Evolutionary conservation across 345 rosid species (phyloP), one percentile per base, ranked within the genome.

Genomic region (Pistacia atlantica): DNA sequence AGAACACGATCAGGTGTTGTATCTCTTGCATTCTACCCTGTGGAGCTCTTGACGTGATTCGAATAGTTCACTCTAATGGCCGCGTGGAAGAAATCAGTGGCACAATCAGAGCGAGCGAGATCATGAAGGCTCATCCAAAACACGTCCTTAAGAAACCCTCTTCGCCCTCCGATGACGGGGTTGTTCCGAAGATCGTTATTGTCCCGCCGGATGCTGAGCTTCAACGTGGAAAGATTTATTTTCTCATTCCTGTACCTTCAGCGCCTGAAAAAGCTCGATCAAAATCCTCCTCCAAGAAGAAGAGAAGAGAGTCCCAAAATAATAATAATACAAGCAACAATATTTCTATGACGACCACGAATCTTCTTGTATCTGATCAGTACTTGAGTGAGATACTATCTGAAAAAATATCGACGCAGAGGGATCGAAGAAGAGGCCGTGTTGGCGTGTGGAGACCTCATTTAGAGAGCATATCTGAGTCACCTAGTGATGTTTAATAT

Each of bases 11-110:
- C 65, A 84, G 97, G 74, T 96, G 99, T 45, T 92, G 98, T 79
- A 93, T 96, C 83, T 89, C 99, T 68, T 96, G 99, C 95, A 96
- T 96, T 81, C 89, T 93, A 25, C 99, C 99, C 5, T 96, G 99
- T 57, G 99, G 99, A 67, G 92, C 93, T 5, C 92, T 96, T 0
- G 99, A 96, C 81, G 98, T 96, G 75, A 89, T 96, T 75, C 88
- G 99, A 1, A 92, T 96, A 80, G 95, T 96, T 22, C 99, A 96
- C 86, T 80, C 93, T 2, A 91, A 90, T 69, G 98, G 99, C 52
- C 88, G 87, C 25, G 99, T 96, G 8, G 99, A 96, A 49, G 98
- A 96, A 78, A 89, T 96, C 87, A 88, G 93, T 59, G 99, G 99
- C 82, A 67, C 86, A 14, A 77, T 96, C 81, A 82, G 69, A 3